These are phyloP conservation scores for Blumeria hordei DNA, from an alignment of 2,329 filamentous ascomycete genomes.

Conservation along the genomic window DNA sequence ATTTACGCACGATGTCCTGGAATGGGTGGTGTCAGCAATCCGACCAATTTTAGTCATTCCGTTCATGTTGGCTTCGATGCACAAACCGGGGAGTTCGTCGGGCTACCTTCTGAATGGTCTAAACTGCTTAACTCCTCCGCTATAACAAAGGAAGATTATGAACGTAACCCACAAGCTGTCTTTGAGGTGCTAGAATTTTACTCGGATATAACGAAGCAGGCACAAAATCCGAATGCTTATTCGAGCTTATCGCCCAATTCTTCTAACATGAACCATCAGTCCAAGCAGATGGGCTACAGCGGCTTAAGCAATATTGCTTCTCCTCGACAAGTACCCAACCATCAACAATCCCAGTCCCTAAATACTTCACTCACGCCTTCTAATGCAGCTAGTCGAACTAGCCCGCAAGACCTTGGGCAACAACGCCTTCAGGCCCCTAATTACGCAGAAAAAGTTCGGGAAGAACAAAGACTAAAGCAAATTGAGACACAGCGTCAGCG, in stretches of 20 bases:
- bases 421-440: constrained; percentile 28
- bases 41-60: constrained; percentile 90
- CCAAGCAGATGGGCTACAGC: constrained; percentile 38
- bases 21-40: constrained; percentile 95
- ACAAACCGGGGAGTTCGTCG: constrained; percentile 82
- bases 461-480: constrained; percentile 38
- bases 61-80: constrained; percentile 97
- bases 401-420: constrained; percentile 21
- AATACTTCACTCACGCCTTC: constrained; percentile 14
- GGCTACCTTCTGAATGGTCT: constrained; percentile 88
- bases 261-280: constrained; percentile 26
- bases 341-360: constrained; percentile 17
- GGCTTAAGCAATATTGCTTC: constrained; percentile 34
- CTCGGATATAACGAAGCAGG: constrained; percentile 56
- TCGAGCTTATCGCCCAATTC: constrained; percentile 44
- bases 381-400: constrained; percentile 20
- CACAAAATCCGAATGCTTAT: constrained; percentile 45
- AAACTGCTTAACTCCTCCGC: constrained; percentile 87
- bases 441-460: constrained; percentile 23
- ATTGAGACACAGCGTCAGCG: constrained; percentile 30
- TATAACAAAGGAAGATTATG: constrained; percentile 95
- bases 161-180: constrained; percentile 75
- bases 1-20: constrained; percentile 92
- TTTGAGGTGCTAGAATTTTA: constrained; percentile 71
- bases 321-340: constrained; percentile 35